Percentiles rank a stretch among this genome's conserved stretches.
These are phyloP conservation scores for Ogataea glucozyma DNA, from an alignment of 805 yeast species.

Conservation along the genomic window DNA sequence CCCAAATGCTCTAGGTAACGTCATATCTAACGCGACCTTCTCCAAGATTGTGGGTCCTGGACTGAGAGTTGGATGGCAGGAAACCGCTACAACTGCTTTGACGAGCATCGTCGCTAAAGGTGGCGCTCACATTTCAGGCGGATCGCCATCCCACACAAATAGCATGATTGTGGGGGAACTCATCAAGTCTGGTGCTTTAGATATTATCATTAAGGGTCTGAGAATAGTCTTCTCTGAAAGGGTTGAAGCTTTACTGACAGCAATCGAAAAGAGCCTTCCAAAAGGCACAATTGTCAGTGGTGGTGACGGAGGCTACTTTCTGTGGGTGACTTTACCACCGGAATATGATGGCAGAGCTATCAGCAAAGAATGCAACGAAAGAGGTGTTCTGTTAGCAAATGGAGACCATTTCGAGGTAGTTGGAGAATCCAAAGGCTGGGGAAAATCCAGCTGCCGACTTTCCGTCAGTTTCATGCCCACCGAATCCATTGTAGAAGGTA, in stretches of 20 bases:
- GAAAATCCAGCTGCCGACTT: conserved; percentile 51
- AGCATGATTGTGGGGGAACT: conserved; percentile 66
- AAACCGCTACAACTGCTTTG: conserved; percentile 55
- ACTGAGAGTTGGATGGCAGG: conserved; percentile 82
- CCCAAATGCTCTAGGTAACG: conserved; percentile 55
- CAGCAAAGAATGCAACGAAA: conserved; percentile 38
- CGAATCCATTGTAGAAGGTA: conserved; percentile 50
- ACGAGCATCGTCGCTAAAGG: conserved; percentile 62
- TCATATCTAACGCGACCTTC: conserved; percentile 74
- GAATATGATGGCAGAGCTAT: conserved; percentile 36
- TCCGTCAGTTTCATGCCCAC: conserved; percentile 54
- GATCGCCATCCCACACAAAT: conserved; percentile 77
- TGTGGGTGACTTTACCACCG: conserved; percentile 67
- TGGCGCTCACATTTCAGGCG: conserved; percentile 83
- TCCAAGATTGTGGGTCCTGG: conserved; percentile 86
- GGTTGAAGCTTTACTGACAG: conserved; percentile 39
- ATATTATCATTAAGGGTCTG: conserved; percentile 46
- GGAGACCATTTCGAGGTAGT: conserved; percentile 75
- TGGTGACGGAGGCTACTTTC: conserved; percentile 85
- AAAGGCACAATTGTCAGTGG: conserved; percentile 52
- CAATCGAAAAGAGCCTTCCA: conserved; percentile 53
- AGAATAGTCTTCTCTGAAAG: conserved; percentile 49
- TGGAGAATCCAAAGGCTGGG: conserved; percentile 67
- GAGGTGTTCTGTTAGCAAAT: conserved; percentile 63
- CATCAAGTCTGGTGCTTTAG: conserved; percentile 52